Percentiles rank a stretch among this genome's conserved stretches.
phyloP scores from a whole-genome alignment of 2,329 filamentous ascomycete species.

The Sclerotinia nivalis region DNA sequence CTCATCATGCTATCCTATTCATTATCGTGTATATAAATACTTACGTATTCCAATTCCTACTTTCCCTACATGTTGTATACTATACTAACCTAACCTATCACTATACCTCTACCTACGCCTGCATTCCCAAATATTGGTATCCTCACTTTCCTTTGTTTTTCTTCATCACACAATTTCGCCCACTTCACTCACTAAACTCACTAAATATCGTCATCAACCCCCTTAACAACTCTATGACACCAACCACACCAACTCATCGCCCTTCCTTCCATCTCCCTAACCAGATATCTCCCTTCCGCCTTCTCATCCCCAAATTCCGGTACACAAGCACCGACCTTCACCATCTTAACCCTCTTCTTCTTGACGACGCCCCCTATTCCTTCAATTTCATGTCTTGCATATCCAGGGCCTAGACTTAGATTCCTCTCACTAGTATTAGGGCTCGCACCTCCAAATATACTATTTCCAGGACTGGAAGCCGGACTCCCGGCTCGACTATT shows the following conservation, averaged over 20 bases:
- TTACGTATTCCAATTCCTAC: not conserved
- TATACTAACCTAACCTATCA: not conserved
- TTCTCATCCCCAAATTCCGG: conserved; percentile 82
- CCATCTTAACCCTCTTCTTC: conserved; percentile 80
- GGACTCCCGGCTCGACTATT: conserved; percentile 30
- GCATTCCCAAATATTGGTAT: not conserved
- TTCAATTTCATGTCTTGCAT: conserved; percentile 84
- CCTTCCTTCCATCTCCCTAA: conserved; percentile 66
- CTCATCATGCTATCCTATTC: not conserved
- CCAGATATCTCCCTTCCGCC: conserved; percentile 63
- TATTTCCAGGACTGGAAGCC: conserved; percentile 30
- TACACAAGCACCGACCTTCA: conserved; percentile 80
- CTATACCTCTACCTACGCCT: not conserved
- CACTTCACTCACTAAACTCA: conserved; percentile 7
- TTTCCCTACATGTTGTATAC: not conserved
- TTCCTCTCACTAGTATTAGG: conserved; percentile 28
- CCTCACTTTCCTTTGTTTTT: not conserved
- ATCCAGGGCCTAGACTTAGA: conserved; percentile 62
- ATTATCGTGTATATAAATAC: not conserved
- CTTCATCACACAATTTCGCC: no score
- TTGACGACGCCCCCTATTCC: conserved; percentile 87
- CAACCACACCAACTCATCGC: conserved; percentile 88
- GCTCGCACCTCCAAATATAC: conserved; percentile 19
- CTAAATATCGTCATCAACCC: conserved; percentile 47
- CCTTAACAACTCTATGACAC: conserved; percentile 76